These are phyloP conservation scores for Curvularia spicifera DNA, from an alignment of 2,329 filamentous ascomycete species.

Conservation along the genomic window DNA sequence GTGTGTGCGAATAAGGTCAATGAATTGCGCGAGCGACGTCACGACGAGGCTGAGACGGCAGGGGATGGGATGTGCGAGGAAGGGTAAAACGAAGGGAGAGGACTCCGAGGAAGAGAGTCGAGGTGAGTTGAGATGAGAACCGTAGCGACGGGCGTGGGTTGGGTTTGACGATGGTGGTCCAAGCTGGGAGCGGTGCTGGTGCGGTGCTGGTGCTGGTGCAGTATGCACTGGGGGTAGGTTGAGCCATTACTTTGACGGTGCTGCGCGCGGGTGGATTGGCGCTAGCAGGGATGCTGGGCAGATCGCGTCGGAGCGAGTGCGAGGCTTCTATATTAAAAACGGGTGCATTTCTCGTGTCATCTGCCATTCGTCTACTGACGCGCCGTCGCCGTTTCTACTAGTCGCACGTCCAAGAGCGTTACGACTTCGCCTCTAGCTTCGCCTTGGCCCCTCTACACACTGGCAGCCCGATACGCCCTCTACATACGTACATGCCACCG, in stretches of 20 bases:
- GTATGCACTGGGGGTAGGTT: constrained; percentile 11
- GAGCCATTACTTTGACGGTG: constrained; percentile 25
- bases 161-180: constrained; percentile 20
- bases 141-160: constrained; percentile 25
- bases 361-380: constrained; percentile 16
- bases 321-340: constrained; percentile 33
- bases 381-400: not conserved
- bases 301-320: constrained; percentile 24
- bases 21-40: constrained; percentile 26
- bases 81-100: constrained; percentile 10
- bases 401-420: not conserved
- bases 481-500: too few species aligned
- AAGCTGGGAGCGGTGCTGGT: constrained; percentile 19
- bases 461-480: too few species aligned
- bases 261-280: constrained; percentile 23
- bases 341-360: constrained; percentile 15
- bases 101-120: too few species aligned
- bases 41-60: constrained; percentile 22
- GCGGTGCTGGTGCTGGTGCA: not conserved
- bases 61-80: not conserved
- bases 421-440: too few species aligned
- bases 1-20: constrained; percentile 11
- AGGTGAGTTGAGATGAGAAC: not conserved
- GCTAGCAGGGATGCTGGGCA: constrained; percentile 39
- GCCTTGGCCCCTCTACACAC: too few species aligned